A percentile compares a stretch with the other conserved stretches of the same genome.
Evolutionary conservation across 352 stramenopile species (phyloP).

Genomic region (Globisporangium middletonii): DNA sequence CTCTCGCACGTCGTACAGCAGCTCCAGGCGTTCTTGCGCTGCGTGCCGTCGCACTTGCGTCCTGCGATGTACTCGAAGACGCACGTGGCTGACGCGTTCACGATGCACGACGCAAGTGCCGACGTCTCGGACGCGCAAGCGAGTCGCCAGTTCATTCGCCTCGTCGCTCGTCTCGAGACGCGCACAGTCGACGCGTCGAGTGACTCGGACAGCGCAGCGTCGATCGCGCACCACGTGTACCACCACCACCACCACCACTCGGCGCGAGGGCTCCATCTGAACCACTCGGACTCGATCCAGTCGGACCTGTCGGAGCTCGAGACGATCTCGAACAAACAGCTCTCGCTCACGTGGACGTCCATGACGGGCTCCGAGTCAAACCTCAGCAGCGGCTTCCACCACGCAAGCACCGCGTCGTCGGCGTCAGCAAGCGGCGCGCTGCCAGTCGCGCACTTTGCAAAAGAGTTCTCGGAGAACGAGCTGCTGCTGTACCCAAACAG

Average conservation of each 20-base stretch:
- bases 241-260: not conserved
- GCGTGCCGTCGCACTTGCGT: constrained; percentile 46
- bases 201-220: not conserved
- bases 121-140: constrained; percentile 3
- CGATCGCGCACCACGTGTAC: not conserved
- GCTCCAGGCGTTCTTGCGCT: constrained; percentile 43
- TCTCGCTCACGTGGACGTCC: constrained; percentile 28
- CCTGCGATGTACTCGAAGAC: constrained; percentile 41
- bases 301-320: constrained; percentile 71
- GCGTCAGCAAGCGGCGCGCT: not conserved
- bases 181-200: not conserved
- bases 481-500: constrained; percentile 37
- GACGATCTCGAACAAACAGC: constrained; percentile 26
- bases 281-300: constrained; percentile 59
- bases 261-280: constrained; percentile 6
- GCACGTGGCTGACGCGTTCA: constrained; percentile 19
- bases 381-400: constrained; percentile 6
- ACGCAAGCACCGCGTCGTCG: constrained; percentile 7
- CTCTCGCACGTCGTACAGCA: constrained; percentile 47
- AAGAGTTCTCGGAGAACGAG: constrained; percentile 52
- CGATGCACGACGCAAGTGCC: not conserved
- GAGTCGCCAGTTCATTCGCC: constrained; percentile 7
- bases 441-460: not conserved
- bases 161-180: constrained; percentile 13
- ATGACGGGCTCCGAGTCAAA: constrained; percentile 35